Base-by-base conservation (phyloP, 163 green algal species). In the Scenedesmus sp. region DNA sequence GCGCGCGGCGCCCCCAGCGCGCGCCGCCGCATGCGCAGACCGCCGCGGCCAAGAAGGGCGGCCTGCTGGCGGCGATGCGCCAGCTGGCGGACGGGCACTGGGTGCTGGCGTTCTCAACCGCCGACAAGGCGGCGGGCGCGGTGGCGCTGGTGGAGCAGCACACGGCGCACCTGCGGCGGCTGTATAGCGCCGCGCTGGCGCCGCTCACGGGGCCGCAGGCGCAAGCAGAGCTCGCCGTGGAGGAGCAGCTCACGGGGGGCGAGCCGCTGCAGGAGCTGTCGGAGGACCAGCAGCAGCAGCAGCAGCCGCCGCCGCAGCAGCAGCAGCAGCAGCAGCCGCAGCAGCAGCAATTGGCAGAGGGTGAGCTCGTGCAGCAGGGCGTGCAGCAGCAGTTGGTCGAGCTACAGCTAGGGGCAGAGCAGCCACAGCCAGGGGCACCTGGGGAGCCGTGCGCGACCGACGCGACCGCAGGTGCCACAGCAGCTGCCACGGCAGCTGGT, bases 11-110 rank as follows among this genome's bases (percentile, higher is more conserved):
- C 15, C 20, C 10, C 4, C 50, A n/a, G 18, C 18, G 1, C 1
- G 4, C 15, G 58, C 17, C 28, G 29, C 10, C 26, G 58, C 31
- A 47, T 44, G 26, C 83, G 76, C 79, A 79, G 50, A 72, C 75
- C 34, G 81, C 81, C 11, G 36, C 75, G 4, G 56, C 14, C 2
- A 82, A 81, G 51, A 85, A 86, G 63, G 85, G 87, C 36, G 87
- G 85, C 2, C 65, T 91, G 51, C 62, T 91, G 17, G 66, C 42
- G 28, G 80, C 83, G 4, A 77, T 90, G 81, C 71, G 81, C 6
- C 84, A 83, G 63, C 86, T 97, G 36, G 82, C 89, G 56, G 89
- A 94, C 70, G 93, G 93, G 0, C 93, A 96, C 82, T 97, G 93
- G 93, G 90, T 95, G 69, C 85, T 97, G 50, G 85, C 93, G 0